These are phyloP conservation scores for Hevea brasiliensis DNA, from an alignment of 345 rosid species.

Conservation along the genomic window DNA sequence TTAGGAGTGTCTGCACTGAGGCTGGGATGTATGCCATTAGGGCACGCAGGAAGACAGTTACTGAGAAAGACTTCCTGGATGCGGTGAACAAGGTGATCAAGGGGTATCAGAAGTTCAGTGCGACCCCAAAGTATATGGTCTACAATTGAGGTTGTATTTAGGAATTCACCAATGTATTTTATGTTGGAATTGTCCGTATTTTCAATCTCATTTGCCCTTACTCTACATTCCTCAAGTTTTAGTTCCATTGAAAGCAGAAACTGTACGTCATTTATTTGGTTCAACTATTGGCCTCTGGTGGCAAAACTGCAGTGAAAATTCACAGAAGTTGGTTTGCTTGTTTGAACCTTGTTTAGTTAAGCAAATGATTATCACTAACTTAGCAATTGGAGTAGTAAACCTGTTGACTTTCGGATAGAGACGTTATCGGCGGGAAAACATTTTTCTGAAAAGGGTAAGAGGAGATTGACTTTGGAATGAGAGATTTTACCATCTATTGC, in stretches of 20 bases:
- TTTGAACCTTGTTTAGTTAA: neutral
- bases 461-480: neutral
- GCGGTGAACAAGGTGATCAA: slow-evolving; percentile 98
- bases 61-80: slow-evolving; percentile 92
- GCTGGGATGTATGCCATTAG: slow-evolving; percentile 95
- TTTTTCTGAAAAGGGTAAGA: neutral
- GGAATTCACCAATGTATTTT: neutral
- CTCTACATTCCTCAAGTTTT: neutral
- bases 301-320: neutral
- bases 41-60: slow-evolving; percentile 88
- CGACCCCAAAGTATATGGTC: slow-evolving; percentile 94
- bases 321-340: neutral
- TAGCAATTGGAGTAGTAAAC: neutral
- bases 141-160: slow-evolving; percentile 47
- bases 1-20: slow-evolving; percentile 93
- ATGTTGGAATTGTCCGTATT: slow-evolving; percentile 10
- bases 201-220: neutral
- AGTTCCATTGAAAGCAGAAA: neutral
- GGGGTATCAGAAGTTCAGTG: slow-evolving; percentile 94
- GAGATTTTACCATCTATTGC: neutral
- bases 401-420: neutral
- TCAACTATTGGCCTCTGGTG: neutral
- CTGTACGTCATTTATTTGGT: neutral
- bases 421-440: neutral
- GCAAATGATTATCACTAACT: neutral